Evolutionary conservation across 2,329 filamentous ascomycete genomes (phyloP).

Genomic region (Sclerotinia borealis): DNA sequence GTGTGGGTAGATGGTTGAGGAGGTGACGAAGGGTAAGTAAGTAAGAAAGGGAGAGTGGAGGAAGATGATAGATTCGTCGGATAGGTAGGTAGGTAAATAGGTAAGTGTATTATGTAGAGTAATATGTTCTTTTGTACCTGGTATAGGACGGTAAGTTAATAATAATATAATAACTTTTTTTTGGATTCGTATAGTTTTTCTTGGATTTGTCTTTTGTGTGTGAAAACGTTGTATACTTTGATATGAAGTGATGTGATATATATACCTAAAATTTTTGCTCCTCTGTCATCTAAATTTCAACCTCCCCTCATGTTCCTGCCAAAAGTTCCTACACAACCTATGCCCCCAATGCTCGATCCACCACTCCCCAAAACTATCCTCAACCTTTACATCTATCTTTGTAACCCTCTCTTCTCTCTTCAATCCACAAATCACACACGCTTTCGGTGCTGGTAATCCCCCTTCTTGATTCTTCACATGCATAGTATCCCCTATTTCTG

Average conservation of each 20-base stretch:
- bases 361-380: slow-evolving; percentile 95
- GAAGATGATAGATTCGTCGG: neutral
- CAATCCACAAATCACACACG: slow-evolving; percentile 81
- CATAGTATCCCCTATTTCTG: slow-evolving; percentile 66
- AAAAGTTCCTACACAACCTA: slow-evolving; percentile 74
- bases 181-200: neutral
- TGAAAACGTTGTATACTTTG: neutral
- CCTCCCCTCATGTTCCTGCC: slow-evolving; percentile 67
- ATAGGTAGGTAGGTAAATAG: neutral
- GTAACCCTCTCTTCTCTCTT: slow-evolving; percentile 78
- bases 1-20: neutral
- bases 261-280: neutral
- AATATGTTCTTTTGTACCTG: too few relatives aligned
- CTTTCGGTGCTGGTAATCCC: slow-evolving; percentile 66
- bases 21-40: too few relatives aligned
- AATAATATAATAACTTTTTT: neutral
- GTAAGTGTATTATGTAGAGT: neutral
- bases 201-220: too few relatives aligned
- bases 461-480: slow-evolving; percentile 62
- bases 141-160: neutral
- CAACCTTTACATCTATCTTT: slow-evolving; percentile 64
- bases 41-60: neutral
- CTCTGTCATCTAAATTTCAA: slow-evolving; percentile 40
- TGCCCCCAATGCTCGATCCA: slow-evolving; percentile 90
- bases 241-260: neutral